Conservation (phyloP, 2,329 filamentous ascomycete genomes). For the Botrytis fragariae region DNA sequence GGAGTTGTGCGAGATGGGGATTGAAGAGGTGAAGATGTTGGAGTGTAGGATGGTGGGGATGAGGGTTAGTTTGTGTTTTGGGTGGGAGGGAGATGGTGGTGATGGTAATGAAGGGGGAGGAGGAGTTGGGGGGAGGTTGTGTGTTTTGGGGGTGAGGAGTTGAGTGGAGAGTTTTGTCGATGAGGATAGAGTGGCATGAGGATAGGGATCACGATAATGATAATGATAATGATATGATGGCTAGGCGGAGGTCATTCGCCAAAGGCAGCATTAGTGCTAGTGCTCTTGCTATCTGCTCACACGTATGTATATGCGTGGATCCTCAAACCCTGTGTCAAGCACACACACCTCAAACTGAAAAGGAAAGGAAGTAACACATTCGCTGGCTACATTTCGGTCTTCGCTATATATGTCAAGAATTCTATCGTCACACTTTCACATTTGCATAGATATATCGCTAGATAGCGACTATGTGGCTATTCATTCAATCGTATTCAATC, state of each 20-base stretch:
- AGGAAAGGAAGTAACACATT: no score
- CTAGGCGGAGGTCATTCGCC: no score
- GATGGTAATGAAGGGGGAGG: slow-evolving; percentile 28
- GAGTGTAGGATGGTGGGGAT: slow-evolving; percentile 52
- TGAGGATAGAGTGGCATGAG: not conserved
- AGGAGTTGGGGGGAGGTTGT: not conserved
- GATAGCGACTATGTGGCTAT: no score
- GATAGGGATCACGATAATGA: no score
- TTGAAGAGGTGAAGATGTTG: slow-evolving; percentile 46
- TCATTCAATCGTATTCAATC: no score
- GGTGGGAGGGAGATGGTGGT: slow-evolving; percentile 47
- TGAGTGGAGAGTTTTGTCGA: not conserved
- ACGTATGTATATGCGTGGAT: not conserved
- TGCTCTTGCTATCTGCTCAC: not conserved
- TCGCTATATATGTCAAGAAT: no score
- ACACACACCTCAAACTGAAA: no score
- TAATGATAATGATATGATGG: not conserved
- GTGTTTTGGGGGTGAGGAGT: slow-evolving; percentile 6
- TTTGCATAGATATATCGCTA: no score
- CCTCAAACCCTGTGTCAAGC: no score
- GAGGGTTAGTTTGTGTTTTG: slow-evolving; percentile 54
- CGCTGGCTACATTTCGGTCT: no score
- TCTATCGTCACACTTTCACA: no score
- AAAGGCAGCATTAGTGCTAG: no score
- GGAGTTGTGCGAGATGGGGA: slow-evolving; percentile 41